Evolutionary conservation across 257 asterid species (phyloP).

Genomic region (Nicotiana noctiflora): DNA sequence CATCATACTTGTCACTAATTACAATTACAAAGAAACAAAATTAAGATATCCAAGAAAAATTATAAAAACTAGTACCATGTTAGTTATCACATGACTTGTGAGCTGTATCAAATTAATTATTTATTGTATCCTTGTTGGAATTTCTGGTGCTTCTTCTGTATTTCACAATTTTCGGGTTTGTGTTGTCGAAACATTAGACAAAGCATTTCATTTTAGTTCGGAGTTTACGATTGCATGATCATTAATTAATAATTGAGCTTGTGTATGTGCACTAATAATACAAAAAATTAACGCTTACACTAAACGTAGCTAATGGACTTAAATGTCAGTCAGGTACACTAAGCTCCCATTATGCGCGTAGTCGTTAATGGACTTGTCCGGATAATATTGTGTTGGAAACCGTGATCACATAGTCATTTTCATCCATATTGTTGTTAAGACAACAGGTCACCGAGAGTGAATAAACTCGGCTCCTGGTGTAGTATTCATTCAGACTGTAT

Average conservation of each 20-base stretch:
- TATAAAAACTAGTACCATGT: not conserved
- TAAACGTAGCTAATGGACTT: too few species aligned
- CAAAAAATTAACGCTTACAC: not conserved
- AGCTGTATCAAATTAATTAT: slow-evolving; percentile 1
- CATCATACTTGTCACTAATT: too few species aligned
- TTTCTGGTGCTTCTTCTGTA: not conserved
- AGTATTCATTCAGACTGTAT: too few species aligned
- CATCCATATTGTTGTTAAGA: too few species aligned
- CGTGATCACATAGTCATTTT: too few species aligned
- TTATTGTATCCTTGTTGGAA: not conserved
- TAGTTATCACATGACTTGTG: not conserved
- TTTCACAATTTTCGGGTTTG: not conserved
- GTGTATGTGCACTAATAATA: not conserved
- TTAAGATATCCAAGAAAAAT: not conserved
- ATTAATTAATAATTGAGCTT: not conserved
- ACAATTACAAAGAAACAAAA: not conserved
- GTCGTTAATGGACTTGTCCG: too few species aligned
- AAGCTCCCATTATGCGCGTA: too few species aligned
- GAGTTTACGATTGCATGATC: not conserved
- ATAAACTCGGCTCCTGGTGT: too few species aligned
- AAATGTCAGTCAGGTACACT: too few species aligned
- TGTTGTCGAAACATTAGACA: not conserved
- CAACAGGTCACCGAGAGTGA: too few species aligned
- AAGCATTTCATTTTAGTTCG: not conserved
- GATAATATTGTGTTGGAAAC: too few species aligned